Evolutionary conservation across 306 rosid genomes (phyloP).

Genomic region (Fragaria ananassa): DNA sequence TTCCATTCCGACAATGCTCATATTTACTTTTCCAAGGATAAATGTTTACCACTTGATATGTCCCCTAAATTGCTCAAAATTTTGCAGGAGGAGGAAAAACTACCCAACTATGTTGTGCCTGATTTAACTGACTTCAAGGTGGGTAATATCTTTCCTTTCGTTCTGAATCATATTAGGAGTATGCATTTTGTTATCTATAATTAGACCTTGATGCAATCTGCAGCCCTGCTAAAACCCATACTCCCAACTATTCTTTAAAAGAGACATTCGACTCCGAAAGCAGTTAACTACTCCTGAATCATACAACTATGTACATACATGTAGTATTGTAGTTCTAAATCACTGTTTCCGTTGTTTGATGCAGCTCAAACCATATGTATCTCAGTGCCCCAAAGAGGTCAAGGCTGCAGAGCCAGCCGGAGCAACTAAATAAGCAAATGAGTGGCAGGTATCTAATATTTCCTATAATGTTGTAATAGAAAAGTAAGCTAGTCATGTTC

Average conservation of each 20-base stretch:
- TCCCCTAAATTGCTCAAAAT: background rate
- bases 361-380: constrained; percentile 41
- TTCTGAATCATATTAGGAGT: background rate
- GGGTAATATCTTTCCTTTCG: background rate
- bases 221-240: background rate
- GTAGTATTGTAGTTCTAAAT: background rate
- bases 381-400: constrained; percentile 36
- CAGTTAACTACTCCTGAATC: background rate
- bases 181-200: background rate
- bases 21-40: background rate
- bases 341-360: background rate
- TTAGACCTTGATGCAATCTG: background rate
- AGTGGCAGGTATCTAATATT: background rate
- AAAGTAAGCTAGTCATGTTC: background rate
- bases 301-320: background rate
- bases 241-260: background rate
- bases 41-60: background rate
- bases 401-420: constrained; percentile 9
- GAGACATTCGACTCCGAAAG: background rate
- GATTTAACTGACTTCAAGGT: constrained; percentile 43
- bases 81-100: constrained; percentile 36
- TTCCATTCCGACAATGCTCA: background rate
- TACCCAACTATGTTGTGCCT: constrained; percentile 40
- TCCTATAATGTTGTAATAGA: background rate
- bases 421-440: constrained; percentile 11